These are phyloP conservation scores for Solanum neorickii DNA, from an alignment of 257 asterid genomes.

Conservation along the genomic window DNA sequence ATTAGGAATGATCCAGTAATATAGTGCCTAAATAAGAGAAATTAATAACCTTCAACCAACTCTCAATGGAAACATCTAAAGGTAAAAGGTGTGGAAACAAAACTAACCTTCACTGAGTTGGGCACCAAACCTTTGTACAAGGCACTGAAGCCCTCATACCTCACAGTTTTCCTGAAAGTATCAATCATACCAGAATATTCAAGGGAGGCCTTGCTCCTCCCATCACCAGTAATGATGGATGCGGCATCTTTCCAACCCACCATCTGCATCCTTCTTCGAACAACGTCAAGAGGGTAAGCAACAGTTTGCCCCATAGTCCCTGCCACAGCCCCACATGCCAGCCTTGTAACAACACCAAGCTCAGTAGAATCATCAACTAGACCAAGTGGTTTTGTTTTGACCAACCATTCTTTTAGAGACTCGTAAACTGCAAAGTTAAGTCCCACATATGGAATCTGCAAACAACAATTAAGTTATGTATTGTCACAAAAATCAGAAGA, in stretches of 20 bases:
- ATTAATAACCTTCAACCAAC: not conserved
- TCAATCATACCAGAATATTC: conserved; percentile 90
- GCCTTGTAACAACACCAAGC: conserved; percentile 75
- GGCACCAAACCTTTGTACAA: conserved; percentile 96
- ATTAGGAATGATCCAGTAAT: not conserved
- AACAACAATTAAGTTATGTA: conserved; percentile 2
- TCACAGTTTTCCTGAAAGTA: conserved; percentile 88
- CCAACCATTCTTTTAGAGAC: conserved; percentile 83
- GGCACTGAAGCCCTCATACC: conserved; percentile 81
- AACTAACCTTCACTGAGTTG: conserved; percentile 89
- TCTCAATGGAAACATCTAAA: not conserved
- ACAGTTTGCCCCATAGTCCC: conserved; percentile 98
- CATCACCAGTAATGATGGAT: conserved; percentile 74
- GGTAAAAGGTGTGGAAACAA: not conserved
- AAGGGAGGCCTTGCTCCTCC: conserved; percentile 52
- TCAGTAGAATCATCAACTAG: conserved; percentile 63
- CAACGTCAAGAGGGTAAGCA: conserved; percentile 95
- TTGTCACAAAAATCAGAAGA: not conserved
- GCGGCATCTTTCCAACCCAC: conserved; percentile 93
- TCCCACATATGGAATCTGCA: conserved; percentile 95
- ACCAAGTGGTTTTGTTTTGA: conserved; percentile 52
- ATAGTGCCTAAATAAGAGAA: not conserved
- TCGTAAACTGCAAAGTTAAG: conserved; percentile 96
- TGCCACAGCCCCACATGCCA: conserved; percentile 91
- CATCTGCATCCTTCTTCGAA: conserved; percentile 99